Percentiles rank a stretch among this genome's conserved stretches.
These are phyloP conservation scores for Zygosaccharomyces siamensis DNA, from an alignment of 805 yeast genomes.

Conservation along the genomic window DNA sequence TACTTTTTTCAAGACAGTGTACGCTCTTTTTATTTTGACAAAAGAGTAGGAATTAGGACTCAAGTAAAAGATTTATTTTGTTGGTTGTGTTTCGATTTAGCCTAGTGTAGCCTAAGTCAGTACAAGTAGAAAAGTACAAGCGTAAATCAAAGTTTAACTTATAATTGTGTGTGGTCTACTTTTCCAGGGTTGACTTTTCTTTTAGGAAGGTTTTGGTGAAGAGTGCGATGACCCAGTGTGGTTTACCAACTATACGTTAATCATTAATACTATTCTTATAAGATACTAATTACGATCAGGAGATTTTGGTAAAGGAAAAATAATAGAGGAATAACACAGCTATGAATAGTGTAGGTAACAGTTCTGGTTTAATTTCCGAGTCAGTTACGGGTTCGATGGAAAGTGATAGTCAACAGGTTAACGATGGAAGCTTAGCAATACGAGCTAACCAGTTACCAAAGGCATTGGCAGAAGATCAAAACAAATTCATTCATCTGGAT, in stretches of 20 bases:
- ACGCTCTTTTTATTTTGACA: not conserved
- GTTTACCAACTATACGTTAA: not conserved
- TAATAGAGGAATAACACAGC: no score
- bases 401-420: not conserved
- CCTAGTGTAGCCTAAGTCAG: no score
- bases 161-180: not conserved
- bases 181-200: not conserved
- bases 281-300: no score
- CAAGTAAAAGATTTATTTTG: no score
- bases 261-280: no score
- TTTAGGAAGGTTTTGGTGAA: not conserved
- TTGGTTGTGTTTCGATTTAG: no score
- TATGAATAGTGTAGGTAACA: not conserved
- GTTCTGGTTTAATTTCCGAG: slow-evolving; percentile 2
- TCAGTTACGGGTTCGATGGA: not conserved
- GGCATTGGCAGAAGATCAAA: slow-evolving; percentile 25
- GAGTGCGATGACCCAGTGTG: slow-evolving; percentile 7
- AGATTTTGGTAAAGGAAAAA: no score
- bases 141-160: no score
- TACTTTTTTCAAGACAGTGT: not conserved
- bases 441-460: slow-evolving; percentile 10
- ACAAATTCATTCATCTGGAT: slow-evolving; percentile 35
- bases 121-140: no score
- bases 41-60: not conserved
- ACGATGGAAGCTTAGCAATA: slow-evolving; percentile 2